These are phyloP conservation scores for Excoecaria agallocha DNA, from an alignment of 345 rosid species.

Conservation along the genomic window DNA sequence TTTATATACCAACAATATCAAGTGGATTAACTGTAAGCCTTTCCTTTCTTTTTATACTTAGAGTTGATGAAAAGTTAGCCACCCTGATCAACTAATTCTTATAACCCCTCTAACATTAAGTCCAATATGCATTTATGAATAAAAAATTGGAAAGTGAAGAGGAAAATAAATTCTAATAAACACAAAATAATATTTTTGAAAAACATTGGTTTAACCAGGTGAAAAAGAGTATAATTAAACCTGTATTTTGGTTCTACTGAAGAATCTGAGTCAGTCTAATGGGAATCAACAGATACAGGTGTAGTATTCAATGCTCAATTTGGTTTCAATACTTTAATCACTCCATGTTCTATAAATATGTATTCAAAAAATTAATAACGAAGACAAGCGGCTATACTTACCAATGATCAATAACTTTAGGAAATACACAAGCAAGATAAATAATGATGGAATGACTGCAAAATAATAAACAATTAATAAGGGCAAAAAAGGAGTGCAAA, in stretches of 20 bases:
- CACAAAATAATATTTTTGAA: too few relatives aligned
- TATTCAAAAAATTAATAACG: too few relatives aligned
- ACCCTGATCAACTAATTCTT: not conserved
- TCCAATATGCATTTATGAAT: not conserved
- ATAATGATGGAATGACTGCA: too few relatives aligned
- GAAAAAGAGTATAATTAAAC: slow-evolving; percentile 10
- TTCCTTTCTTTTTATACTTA: not conserved
- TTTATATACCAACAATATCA: not conserved
- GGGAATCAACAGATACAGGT: not conserved
- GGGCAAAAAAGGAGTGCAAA: too few relatives aligned
- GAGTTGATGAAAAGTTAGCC: not conserved
- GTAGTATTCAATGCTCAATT: slow-evolving; percentile 21
- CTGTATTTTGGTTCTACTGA: slow-evolving; percentile 54
- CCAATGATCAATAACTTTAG: too few relatives aligned
- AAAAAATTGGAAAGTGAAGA: not conserved
- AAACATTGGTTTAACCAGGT: too few relatives aligned
- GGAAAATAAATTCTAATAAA: not conserved
- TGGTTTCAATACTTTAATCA: too few relatives aligned
- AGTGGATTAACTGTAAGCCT: too few relatives aligned
- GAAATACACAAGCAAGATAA: too few relatives aligned
- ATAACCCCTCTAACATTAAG: not conserved
- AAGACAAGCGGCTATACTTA: too few relatives aligned
- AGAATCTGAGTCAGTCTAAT: not conserved
- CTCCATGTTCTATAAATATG: too few relatives aligned
- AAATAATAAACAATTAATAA: too few relatives aligned